These are phyloP conservation scores for Solanum gandarillasii DNA, from an alignment of 257 asterid species.

Conservation along the genomic window DNA sequence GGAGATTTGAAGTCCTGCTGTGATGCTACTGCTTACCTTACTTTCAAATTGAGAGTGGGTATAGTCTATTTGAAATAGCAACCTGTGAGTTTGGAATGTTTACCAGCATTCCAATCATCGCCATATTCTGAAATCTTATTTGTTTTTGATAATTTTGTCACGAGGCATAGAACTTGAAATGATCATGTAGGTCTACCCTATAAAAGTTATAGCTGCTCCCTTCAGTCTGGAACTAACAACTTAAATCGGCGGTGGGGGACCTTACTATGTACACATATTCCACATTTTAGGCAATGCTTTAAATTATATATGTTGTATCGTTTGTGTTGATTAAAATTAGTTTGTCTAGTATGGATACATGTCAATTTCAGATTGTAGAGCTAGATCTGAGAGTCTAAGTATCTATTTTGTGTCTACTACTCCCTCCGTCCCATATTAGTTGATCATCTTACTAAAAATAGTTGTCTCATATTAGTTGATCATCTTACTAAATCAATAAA, in stretches of 20 bases:
- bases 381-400: not conserved
- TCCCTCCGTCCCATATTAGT: not conserved
- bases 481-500: not conserved
- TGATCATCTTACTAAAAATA: not conserved
- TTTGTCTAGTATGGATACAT: not conserved
- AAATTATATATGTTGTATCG: not conserved
- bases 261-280: not conserved
- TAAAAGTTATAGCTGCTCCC: not conserved
- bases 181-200: not conserved
- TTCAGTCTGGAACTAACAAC: not conserved
- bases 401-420: not conserved
- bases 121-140: not conserved
- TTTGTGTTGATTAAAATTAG: not conserved
- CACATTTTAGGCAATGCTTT: not conserved
- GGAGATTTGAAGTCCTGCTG: not conserved
- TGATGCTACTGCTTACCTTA: not conserved
- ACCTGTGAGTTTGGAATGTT: not conserved
- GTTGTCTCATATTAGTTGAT: not conserved
- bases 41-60: not conserved
- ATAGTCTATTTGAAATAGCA: not conserved
- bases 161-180: not conserved
- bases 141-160: not conserved
- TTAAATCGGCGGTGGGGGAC: not conserved
- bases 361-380: not conserved
- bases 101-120: not conserved